These are phyloP conservation scores for Pythium aphanidermatum DNA, from an alignment of 352 stramenopile species.

Conservation along the genomic window DNA sequence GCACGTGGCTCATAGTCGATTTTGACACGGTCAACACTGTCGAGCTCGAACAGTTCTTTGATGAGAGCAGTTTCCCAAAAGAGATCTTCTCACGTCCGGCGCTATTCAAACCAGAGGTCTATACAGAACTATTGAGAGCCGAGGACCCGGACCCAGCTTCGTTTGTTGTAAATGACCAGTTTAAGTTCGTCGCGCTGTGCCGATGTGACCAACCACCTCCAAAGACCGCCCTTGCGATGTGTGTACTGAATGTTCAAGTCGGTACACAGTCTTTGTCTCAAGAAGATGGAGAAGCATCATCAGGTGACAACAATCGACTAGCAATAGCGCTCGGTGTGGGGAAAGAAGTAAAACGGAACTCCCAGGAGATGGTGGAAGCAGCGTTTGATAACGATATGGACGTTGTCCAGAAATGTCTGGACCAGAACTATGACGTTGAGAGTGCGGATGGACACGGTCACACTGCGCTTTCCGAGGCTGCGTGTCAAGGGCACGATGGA, in stretches of 20 bases:
- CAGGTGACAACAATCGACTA: constrained; percentile 21
- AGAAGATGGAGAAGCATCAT: background rate
- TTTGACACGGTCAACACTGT: constrained; percentile 61
- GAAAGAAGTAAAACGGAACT: constrained; percentile 71
- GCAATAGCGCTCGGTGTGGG: constrained; percentile 44
- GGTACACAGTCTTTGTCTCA: background rate
- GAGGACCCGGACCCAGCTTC: constrained; percentile 32
- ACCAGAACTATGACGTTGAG: constrained; percentile 87
- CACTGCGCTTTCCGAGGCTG: constrained; percentile 82
- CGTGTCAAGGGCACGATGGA: constrained; percentile 72
- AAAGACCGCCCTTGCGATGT: constrained; percentile 58
- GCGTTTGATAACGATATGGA: constrained; percentile 87
- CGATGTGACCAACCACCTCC: constrained; percentile 31
- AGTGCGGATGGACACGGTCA: constrained; percentile 81
- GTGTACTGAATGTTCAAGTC: constrained; percentile 39
- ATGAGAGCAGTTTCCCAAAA: constrained; percentile 49
- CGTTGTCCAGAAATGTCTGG: constrained; percentile 51
- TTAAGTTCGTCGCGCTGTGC: constrained; percentile 81
- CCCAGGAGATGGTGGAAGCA: constrained; percentile 76
- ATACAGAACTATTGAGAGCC: constrained; percentile 33
- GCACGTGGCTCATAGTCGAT: constrained; percentile 67
- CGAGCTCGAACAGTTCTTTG: constrained; percentile 80
- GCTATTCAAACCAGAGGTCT: constrained; percentile 65
- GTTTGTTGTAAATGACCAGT: constrained; percentile 81
- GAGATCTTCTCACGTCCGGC: constrained; percentile 63